These are phyloP conservation scores for Tubosaeta sp. DNA, from an alignment of 768 basidiomycete species.

Conservation along the genomic window DNA sequence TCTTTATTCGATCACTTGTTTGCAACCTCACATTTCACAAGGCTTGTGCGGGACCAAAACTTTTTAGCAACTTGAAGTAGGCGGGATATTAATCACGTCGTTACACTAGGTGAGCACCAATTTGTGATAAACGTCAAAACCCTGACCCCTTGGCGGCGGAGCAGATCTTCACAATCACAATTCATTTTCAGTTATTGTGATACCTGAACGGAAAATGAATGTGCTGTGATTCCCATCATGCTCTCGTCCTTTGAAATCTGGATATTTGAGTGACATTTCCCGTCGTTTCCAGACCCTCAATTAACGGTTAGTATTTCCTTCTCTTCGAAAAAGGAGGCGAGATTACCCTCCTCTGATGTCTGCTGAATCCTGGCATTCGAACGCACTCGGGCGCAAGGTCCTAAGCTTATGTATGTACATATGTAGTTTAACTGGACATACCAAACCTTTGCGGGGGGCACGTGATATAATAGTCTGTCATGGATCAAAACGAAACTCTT, in stretches of 20 bases:
- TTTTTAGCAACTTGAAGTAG: constrained; percentile 68
- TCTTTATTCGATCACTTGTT: background rate
- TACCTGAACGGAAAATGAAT: background rate
- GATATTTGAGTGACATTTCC: background rate
- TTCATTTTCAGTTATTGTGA: constrained; percentile 4
- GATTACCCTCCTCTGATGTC: no score
- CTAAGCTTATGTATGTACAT: no score
- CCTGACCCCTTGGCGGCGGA: constrained; percentile 10
- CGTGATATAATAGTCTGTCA: background rate
- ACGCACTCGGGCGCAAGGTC: no score
- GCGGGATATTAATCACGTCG: background rate
- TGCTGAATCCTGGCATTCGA: no score
- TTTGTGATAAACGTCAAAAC: background rate
- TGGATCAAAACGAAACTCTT: background rate
- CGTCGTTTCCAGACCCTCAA: background rate
- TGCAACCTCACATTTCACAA: constrained; percentile 19
- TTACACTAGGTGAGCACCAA: constrained; percentile 17
- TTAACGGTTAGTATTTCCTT: background rate
- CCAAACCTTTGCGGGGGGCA: background rate
- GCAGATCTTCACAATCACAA: constrained; percentile 12
- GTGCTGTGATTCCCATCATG: background rate
- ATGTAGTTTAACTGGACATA: no score
- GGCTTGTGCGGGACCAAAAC: constrained; percentile 66
- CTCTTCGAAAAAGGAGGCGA: no score
- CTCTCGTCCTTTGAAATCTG: background rate